phyloP scores from a whole-genome alignment of 2,329 filamentous ascomycete genomes.

The Diaporthe sp. region DNA sequence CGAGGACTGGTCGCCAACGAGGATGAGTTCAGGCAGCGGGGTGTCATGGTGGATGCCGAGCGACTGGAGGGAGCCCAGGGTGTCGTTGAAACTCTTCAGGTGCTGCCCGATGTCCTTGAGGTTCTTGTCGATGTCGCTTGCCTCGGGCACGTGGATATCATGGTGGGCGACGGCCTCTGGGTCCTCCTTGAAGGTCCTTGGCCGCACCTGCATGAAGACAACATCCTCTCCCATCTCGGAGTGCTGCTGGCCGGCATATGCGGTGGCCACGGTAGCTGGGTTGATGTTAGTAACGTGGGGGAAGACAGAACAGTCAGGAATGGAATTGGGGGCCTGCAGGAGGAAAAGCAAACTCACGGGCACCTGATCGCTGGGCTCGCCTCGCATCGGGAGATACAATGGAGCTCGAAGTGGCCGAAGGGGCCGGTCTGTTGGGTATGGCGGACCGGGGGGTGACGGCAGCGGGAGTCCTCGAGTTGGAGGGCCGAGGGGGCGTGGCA shows the following conservation, averaged over 20 bases:
- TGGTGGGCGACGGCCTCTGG: not conserved
- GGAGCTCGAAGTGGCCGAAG: conserved; percentile 36
- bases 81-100: conserved; percentile 75
- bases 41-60: conserved; percentile 81
- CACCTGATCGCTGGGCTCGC: conserved; percentile 44
- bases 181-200: conserved; percentile 36
- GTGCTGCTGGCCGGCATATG: conserved; percentile 24
- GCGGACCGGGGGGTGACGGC: conserved; percentile 20
- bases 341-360: conserved; percentile 44
- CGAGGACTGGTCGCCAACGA: conserved; percentile 87
- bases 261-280: conserved; percentile 50
- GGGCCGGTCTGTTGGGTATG: conserved; percentile 32
- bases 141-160: conserved; percentile 24
- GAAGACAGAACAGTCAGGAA: not conserved
- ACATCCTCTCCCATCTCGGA: conserved; percentile 44
- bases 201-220: conserved; percentile 49
- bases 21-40: conserved; percentile 82
- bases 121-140: conserved; percentile 51
- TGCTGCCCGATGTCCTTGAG: conserved; percentile 72
- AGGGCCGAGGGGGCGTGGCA: conserved; percentile 15
- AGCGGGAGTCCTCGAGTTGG: conserved; percentile 12
- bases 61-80: conserved; percentile 76
- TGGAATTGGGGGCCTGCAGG: not conserved
- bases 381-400: conserved; percentile 25
- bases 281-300: not conserved